A percentile compares a stretch with the other conserved stretches of the same genome.
phyloP scores from a whole-genome alignment of 805 yeast genomes.

The Ogataea saltuana region DNA sequence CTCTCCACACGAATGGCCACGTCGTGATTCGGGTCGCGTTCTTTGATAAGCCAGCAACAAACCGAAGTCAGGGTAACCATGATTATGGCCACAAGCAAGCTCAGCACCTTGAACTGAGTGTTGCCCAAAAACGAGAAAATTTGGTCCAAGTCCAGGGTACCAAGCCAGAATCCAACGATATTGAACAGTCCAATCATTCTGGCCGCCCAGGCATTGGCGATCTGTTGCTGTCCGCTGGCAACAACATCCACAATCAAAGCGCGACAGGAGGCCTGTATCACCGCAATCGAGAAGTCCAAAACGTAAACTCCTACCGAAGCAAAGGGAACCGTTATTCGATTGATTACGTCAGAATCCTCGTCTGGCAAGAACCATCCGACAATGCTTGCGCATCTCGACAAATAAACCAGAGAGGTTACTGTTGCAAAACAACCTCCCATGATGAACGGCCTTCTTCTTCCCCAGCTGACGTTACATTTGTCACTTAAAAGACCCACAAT shows the following conservation, averaged over 20 bases:
- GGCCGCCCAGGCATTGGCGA: constrained; percentile 69
- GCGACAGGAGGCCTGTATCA: constrained; percentile 60
- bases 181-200: constrained; percentile 62
- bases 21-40: constrained; percentile 50
- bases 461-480: constrained; percentile 43
- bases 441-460: constrained; percentile 59
- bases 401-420: constrained; percentile 42
- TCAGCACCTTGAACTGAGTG: constrained; percentile 53
- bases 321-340: constrained; percentile 42
- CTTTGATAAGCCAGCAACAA: constrained; percentile 45
- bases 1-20: constrained; percentile 41
- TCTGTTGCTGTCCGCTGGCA: constrained; percentile 55
- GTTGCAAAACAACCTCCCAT: constrained; percentile 55
- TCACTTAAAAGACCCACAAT: constrained; percentile 61
- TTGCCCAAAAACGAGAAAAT: constrained; percentile 43
- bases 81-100: constrained; percentile 42
- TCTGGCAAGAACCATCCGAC: constrained; percentile 35
- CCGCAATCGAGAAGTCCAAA: constrained; percentile 57
- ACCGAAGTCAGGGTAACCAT: constrained; percentile 42
- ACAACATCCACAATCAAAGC: constrained; percentile 65
- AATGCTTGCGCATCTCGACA: constrained; percentile 48
- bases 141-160: constrained; percentile 45
- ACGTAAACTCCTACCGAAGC: constrained; percentile 56
- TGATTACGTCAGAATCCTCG: constrained; percentile 27
- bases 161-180: constrained; percentile 55